Base-by-base conservation (phyloP, 441 rosid species). In the Jatropha podagrica region DNA sequence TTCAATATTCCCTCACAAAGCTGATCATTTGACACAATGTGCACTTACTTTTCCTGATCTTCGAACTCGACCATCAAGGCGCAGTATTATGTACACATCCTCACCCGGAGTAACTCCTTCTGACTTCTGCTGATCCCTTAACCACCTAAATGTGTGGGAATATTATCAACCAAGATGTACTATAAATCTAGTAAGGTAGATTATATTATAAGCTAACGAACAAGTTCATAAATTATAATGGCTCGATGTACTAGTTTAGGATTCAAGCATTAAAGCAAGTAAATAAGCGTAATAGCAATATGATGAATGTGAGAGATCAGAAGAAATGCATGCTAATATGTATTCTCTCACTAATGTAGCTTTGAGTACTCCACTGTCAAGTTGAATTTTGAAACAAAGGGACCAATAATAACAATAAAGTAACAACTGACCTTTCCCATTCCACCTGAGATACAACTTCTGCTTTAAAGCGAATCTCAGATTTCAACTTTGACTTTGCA, bases 11-110 rank as follows among this genome's bases (percentile, higher is more conserved):
- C 44, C 18, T 37, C 18, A 5, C 7, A 23, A 11, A 13, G 63
- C 27, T 61, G 65, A 27, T 27, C 13, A 38, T n/a, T 63, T 12
- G 4, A 42, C 23, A 15, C 32, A 12, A 46, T 63, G 40, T 62
- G 74, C 27, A 86, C 92, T 86, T 82, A 89, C 97, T 86, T 81
- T 91, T 48, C 98, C 98, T 9, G 94, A 91, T 91, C 96, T 90
- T 76, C 98, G 92, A 74, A 95, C 92, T 72, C 96, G 94, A 80
- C 99, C 98, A 89, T 95, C 99, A 66, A 95, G 87, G 49, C 95
- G 95, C 80, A 93, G 75, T 80, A 92, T 88, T 73, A 95, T 83
- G 86, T 93, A 95, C 72, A 90, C 98, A 65, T 95, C 95, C 84
- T 88, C 94, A 0, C 96, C 97, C 0, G 93, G 95, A 62, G 79